phyloP scores from a whole-genome alignment of 2,329 filamentous ascomycete species.

The Fusarium camptoceras region DNA sequence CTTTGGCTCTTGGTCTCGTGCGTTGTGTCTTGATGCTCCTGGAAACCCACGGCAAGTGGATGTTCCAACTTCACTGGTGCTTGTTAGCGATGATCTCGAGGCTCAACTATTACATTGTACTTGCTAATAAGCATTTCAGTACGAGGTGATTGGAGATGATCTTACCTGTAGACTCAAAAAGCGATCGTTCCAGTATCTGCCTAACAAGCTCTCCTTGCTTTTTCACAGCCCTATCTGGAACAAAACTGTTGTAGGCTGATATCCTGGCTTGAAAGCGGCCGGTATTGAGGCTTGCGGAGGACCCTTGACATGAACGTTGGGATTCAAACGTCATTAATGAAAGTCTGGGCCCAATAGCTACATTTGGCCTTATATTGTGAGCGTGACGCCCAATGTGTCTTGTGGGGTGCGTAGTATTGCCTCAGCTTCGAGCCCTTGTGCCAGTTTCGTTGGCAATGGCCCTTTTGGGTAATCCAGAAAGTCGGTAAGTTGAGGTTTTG shows the following conservation, averaged over 20 bases:
- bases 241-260: neutral
- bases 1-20: neutral
- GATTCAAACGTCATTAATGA: conserved; percentile 18
- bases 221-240: neutral
- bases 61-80: conserved; percentile 1
- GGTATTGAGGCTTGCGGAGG: conserved; percentile 3
- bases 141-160: too few species aligned
- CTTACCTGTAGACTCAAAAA: neutral
- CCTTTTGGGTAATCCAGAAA: conserved; percentile 24
- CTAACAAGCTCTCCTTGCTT: neutral
- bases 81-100: neutral
- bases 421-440: conserved; percentile 28
- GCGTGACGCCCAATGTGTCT: conserved; percentile 10
- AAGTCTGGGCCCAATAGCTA: conserved; percentile 23
- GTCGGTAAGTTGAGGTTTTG: conserved; percentile 39
- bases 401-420: neutral
- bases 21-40: conserved; percentile 16
- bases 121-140: neutral
- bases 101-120: neutral
- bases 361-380: conserved; percentile 10
- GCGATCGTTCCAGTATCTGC: neutral
- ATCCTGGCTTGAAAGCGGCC: neutral
- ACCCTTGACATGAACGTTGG: conserved; percentile 23
- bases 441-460: conserved; percentile 34
- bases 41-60: conserved; percentile 1